phyloP scores from a whole-genome alignment of 331 rosid genomes.

The Spiraea crenata region DNA sequence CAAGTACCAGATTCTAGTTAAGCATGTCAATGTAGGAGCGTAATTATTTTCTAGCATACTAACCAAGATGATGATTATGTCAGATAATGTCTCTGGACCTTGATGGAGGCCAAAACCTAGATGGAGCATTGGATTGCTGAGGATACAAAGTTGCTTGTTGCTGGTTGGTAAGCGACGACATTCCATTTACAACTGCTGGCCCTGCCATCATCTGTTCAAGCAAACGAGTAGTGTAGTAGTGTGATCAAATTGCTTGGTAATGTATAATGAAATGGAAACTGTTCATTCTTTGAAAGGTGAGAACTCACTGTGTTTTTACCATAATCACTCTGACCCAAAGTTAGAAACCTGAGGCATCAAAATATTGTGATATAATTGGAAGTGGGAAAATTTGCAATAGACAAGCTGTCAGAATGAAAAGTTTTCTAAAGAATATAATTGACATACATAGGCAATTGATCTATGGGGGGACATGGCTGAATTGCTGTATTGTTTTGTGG shows the following conservation, averaged over 20 bases:
- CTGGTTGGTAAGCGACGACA: background rate
- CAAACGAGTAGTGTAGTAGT: background rate
- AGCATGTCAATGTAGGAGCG: background rate
- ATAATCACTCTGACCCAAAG: constrained; percentile 5
- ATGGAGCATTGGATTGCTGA: background rate
- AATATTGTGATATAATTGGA: background rate
- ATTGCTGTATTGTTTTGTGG: background rate
- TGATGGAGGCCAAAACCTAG: background rate
- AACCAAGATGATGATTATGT: background rate
- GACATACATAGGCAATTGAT: constrained; percentile 3
- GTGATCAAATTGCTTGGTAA: constrained; percentile 3
- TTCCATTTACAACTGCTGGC: background rate
- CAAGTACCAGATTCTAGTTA: background rate
- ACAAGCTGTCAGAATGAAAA: background rate
- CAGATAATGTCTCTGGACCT: background rate
- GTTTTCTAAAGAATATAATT: background rate
- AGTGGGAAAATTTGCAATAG: background rate
- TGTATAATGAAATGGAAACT: background rate
- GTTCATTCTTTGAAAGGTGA: background rate
- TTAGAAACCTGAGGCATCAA: background rate
- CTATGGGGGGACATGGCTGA: background rate
- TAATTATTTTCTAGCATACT: background rate
- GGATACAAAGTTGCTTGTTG: background rate
- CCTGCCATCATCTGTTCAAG: constrained; percentile 4
- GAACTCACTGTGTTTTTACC: background rate